These are phyloP conservation scores for Tolypocladium capitatum DNA, from an alignment of 2,329 filamentous ascomycete genomes.

Conservation along the genomic window DNA sequence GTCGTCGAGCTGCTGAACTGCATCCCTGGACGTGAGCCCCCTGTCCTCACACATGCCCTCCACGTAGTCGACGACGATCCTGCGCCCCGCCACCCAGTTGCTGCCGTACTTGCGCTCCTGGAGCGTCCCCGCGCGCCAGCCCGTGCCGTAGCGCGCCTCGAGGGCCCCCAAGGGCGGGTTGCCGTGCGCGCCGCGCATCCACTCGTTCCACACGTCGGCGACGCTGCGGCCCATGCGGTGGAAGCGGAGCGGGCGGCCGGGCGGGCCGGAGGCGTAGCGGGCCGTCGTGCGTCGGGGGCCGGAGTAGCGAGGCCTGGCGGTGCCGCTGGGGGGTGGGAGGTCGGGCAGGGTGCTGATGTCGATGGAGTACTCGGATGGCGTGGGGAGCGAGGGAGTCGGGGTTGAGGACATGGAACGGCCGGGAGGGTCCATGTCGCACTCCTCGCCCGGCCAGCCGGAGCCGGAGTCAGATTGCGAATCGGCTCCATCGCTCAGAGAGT, in stretches of 20 bases:
- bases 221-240: conserved; percentile 12
- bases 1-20: conserved; percentile 7
- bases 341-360: background rate
- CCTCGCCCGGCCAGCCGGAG: too few species aligned
- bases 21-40: conserved; percentile 1
- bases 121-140: conserved; percentile 8
- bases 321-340: too few species aligned
- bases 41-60: conserved; percentile 5
- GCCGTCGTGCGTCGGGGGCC: conserved; percentile 6
- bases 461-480: too few species aligned
- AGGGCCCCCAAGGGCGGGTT: conserved; percentile 11
- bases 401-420: too few species aligned
- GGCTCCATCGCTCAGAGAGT: too few species aligned
- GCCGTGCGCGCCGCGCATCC: conserved; percentile 9
- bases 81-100: conserved; percentile 13
- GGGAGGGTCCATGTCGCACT: too few species aligned
- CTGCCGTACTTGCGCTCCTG: conserved; percentile 12
- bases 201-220: conserved; percentile 10
- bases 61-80: conserved; percentile 9
- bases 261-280: conserved; percentile 8
- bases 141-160: conserved; percentile 8
- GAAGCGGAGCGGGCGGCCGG: conserved; percentile 8
- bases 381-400: too few species aligned
- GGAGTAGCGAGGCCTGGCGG: conserved; percentile 7
- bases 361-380: background rate